These are phyloP conservation scores for Jasminum sambac DNA, from an alignment of 257 asterid species.

Conservation along the genomic window DNA sequence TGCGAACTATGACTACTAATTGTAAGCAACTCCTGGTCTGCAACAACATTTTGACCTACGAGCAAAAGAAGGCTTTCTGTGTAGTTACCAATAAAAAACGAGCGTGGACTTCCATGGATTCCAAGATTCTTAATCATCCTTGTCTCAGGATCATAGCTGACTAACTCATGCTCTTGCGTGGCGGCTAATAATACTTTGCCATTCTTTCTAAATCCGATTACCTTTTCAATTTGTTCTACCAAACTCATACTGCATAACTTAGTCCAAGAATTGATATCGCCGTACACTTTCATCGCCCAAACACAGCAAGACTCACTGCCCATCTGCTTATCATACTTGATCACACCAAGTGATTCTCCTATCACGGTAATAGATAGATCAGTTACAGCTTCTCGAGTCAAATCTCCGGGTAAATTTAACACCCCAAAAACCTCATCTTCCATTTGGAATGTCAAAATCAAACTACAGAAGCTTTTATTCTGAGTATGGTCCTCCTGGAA, in stretches of 20 bases:
- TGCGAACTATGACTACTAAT: neutral
- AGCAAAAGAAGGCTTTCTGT: conserved; percentile 50
- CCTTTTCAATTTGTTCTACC: conserved; percentile 30
- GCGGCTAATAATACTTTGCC: conserved; percentile 46
- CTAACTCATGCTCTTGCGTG: conserved; percentile 30
- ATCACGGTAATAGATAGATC: conserved; percentile 24
- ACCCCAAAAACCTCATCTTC: conserved; percentile 49
- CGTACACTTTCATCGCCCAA: conserved; percentile 64
- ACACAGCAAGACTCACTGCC: conserved; percentile 33
- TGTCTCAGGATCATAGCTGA: conserved; percentile 32
- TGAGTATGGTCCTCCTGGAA: conserved; percentile 17
- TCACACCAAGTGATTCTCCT: conserved; percentile 41
- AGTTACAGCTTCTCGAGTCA: conserved; percentile 25
- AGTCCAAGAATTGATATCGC: conserved; percentile 54
- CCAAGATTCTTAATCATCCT: conserved; percentile 30
- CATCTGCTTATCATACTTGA: conserved; percentile 22
- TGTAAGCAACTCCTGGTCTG: neutral
- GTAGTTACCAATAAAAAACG: conserved; percentile 41
- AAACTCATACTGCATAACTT: conserved; percentile 41
- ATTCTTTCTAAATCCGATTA: conserved; percentile 43
- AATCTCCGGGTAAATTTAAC: conserved; percentile 41
- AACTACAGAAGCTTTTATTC: conserved; percentile 17
- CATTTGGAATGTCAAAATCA: conserved; percentile 42
- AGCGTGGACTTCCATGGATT: conserved; percentile 39
- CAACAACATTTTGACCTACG: conserved; percentile 16